Evolutionary conservation across 176 grass and related monocot genomes (phyloP).

Genomic region (Aegilops tauschii): DNA sequence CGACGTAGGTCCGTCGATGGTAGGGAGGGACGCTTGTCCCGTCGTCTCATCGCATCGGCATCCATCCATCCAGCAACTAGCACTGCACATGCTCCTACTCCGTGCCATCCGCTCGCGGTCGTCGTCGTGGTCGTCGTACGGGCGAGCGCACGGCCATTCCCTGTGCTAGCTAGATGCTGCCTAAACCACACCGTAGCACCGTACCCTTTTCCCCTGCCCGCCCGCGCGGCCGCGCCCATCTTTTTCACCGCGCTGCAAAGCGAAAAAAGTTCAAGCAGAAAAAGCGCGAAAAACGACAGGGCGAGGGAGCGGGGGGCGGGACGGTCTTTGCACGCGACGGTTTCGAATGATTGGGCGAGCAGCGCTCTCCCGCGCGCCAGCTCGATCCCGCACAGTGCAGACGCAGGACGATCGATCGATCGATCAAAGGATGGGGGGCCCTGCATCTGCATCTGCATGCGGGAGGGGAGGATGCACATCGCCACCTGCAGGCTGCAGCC

Average conservation of each 20-base stretch:
- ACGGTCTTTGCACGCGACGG: not conserved
- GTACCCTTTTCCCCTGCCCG: too few relatives aligned
- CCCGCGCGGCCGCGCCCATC: not conserved
- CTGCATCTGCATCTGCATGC: too few relatives aligned
- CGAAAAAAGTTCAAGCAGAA: not conserved
- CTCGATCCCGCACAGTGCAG: too few relatives aligned
- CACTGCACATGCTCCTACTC: not conserved
- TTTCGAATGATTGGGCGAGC: not conserved
- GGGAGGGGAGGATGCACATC: too few relatives aligned
- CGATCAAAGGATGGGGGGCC: too few relatives aligned
- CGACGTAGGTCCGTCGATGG: too few relatives aligned
- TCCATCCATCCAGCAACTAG: not conserved
- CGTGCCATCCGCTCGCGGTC: not conserved
- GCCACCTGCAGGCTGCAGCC: too few relatives aligned
- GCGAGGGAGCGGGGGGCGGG: too few relatives aligned
- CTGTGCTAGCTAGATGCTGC: not conserved
- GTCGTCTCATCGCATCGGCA: not conserved
- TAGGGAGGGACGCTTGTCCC: not conserved
- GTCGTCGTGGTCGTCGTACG: not conserved
- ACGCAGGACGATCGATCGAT: too few relatives aligned
- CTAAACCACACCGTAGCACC: not conserved
- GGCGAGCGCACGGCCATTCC: not conserved
- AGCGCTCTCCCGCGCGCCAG: not conserved
- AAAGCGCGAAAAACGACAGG: not conserved
- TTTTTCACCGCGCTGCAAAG: not conserved